These are phyloP conservation scores for Colletotrichum orbiculare DNA, from an alignment of 2,329 filamentous ascomycete species.

Conservation along the genomic window DNA sequence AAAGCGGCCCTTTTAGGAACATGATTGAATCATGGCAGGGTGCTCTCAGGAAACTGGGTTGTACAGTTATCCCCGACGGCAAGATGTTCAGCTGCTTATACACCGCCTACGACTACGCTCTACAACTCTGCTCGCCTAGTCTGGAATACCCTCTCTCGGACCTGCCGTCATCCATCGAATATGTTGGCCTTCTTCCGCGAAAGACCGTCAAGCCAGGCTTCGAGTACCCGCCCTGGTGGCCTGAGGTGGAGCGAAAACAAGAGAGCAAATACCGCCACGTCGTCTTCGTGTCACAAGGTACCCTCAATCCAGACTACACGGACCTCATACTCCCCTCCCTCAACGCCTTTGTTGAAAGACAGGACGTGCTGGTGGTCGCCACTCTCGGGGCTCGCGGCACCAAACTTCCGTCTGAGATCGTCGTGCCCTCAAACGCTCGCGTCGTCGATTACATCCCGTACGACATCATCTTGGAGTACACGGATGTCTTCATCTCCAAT, in stretches of 20 bases:
- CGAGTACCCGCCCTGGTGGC: conserved; percentile 57
- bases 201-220: conserved; percentile 43
- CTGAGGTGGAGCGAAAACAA: conserved; percentile 46
- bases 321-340: conserved; percentile 59
- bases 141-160: conserved; percentile 53
- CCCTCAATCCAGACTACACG: conserved; percentile 50
- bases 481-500: conserved; percentile 60
- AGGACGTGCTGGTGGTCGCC: conserved; percentile 50
- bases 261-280: conserved; percentile 40
- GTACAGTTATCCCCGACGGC: conserved; percentile 12
- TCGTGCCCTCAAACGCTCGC: conserved; percentile 52
- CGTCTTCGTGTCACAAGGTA: conserved; percentile 61
- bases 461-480: conserved; percentile 56
- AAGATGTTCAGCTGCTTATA: conserved; percentile 23
- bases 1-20: conserved; percentile 30
- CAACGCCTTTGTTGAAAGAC: conserved; percentile 50
- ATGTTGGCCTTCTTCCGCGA: conserved; percentile 54
- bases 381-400: conserved; percentile 44
- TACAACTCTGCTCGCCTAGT: conserved; percentile 52
- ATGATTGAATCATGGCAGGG: conserved; percentile 26
- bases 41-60: conserved; percentile 16
- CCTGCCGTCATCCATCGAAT: conserved; percentile 52
- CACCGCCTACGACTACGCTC: conserved; percentile 43
- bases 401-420: conserved; percentile 7
- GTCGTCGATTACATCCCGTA: conserved; percentile 61